Evolutionary conservation across 805 yeast genomes (phyloP), one percentile per base, ranked within the genome.

Genomic region (Nematodospora valgi): DNA sequence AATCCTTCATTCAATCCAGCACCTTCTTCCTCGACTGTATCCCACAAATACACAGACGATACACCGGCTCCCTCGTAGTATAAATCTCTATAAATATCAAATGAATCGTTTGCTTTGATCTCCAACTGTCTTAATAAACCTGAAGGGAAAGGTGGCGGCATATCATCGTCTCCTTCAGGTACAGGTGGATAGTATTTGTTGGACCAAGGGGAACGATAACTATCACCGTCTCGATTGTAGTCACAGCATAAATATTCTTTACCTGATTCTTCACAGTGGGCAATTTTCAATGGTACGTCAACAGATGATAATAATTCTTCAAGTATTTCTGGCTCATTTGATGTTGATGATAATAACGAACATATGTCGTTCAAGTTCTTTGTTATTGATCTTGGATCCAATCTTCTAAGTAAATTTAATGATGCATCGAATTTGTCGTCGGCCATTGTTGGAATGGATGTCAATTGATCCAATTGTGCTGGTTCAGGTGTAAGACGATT

Each of bases 211-310:
- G 95, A 85, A 48, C 98, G 73, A 61, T 74, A 85, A 14, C 89
- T 80, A 59, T 91, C 98, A 6, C 95, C 89, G 54, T 91, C 98
- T 47, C 98, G 74, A 60, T 91, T 91, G 58, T 91, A 91, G 58
- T 91, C 98, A 62, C 98, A 91, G 34, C 89, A 76, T 38, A 91
- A 70, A 55, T 71, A 91, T 39, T 73, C 74, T 59, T 83, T 83
- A 8, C 85, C 85, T 10, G 76, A 54, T 18, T 62, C 59, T 7
- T 52, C 47, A 53, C 88, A 82, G 23, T 63, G 62, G 30, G 64
- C 52, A 27, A 76, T 64, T 25, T 65, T 61, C 47, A 91, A 68
- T 17, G 98, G 98, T 34, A 82, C 80, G 60, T 91, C 98, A 9
- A 91, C 88, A 0, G 93, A 75, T 4, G 95, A 76, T 32, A 91